Evolutionary conservation across 2,329 filamentous ascomycete genomes (phyloP), one percentile per base, ranked within the genome.

Genomic region (Penicillium sp.): DNA sequence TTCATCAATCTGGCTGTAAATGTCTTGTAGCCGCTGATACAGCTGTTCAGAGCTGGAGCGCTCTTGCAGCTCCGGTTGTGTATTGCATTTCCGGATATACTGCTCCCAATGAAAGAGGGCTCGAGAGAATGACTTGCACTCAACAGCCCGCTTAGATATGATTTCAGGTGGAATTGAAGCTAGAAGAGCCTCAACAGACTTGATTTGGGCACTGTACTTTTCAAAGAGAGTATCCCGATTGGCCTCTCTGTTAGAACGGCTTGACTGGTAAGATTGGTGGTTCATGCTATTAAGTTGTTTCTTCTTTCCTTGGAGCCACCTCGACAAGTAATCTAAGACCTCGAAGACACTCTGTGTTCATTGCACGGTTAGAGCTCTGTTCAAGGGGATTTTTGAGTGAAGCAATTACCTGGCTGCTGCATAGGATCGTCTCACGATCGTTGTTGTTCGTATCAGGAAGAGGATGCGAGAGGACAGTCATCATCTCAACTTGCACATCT

Each of bases 1-100:
- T 54, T 99, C 92, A 56, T 99, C 92, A 44, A 99, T 96, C 52
- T 95, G 85, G 1, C 87, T 86, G 62, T 98, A 99, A 12, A 98
- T 95, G 36, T 90, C 82, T 57, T 96, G 90, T 15, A 98, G 70
- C 44, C 82, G 79, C 50, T 87, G 79, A 42, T 93, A 76, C 3
- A 92, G 72, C 15, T 78, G 73, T 36, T 83, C 73, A 30, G 72
- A 59, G 32, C 71, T 73, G n/a, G 75, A 68, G 9, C 58, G 48
- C 14, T 79, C 74, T 2, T 72, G 70, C 1, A 71, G 70, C 16
- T 68, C 63, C 16, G 51, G 56, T 41, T 62, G 67, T n/a, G 58
- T 54, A 34, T 61, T 66, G 39, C 67, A 64, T 51, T 80, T 73
- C 18, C 82, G 76, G 39, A 89, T 89, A 58, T 95, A 85, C 52